These are phyloP conservation scores for Echites panduratus DNA, from an alignment of 257 asterid genomes.

Conservation along the genomic window DNA sequence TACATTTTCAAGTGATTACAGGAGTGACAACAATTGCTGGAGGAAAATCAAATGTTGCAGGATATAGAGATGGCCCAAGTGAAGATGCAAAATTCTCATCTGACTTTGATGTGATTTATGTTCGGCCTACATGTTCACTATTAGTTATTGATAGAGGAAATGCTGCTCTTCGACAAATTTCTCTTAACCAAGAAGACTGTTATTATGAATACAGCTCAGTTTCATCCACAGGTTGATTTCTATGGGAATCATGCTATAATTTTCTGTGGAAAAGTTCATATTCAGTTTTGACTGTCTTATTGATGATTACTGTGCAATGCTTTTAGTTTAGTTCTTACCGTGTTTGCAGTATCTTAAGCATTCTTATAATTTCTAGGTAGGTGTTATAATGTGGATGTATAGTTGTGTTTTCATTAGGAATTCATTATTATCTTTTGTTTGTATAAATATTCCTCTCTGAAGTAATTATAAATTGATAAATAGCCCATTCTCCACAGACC, in stretches of 20 bases:
- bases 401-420: not conserved
- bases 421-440: not conserved
- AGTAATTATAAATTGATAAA: not conserved
- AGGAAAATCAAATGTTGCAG: conserved; percentile 87
- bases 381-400: not conserved
- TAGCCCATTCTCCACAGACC: not conserved
- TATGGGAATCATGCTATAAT: conserved; percentile 1
- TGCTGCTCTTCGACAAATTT: conserved; percentile 94
- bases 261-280: not conserved
- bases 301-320: not conserved
- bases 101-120: conserved; percentile 84
- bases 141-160: conserved; percentile 92
- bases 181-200: conserved; percentile 83
- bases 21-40: conserved; percentile 99
- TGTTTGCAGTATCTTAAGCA: not conserved
- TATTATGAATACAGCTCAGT: conserved; percentile 56
- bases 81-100: conserved; percentile 91
- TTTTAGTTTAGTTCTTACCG: not conserved
- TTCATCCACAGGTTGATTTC: conserved; percentile 54
- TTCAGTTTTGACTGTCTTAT: not conserved
- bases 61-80: conserved; percentile 97
- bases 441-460: not conserved
- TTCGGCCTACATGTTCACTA: conserved; percentile 73
- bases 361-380: not conserved
- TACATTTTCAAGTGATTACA: conserved; percentile 26